phyloP scores from a whole-genome alignment of 768 basidiomycete genomes.

The Epithele typhae region DNA sequence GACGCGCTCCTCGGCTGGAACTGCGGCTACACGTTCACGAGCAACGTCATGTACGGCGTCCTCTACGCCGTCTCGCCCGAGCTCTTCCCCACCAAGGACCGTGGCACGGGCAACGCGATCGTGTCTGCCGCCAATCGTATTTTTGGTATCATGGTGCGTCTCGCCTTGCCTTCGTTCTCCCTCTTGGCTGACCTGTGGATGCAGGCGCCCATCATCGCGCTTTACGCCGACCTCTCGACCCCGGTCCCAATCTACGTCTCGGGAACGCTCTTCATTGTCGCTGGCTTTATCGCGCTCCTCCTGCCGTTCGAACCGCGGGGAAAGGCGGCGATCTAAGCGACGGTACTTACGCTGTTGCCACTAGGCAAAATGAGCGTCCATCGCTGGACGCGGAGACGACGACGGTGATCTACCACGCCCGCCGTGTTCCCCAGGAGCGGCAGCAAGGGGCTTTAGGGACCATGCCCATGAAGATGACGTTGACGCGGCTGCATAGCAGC shows the following conservation, averaged over 20 bases:
- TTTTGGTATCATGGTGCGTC: conserved; percentile 50
- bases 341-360: too few species aligned
- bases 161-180: neutral
- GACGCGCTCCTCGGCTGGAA: conserved; percentile 51
- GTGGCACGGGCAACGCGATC: conserved; percentile 51
- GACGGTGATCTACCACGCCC: too few species aligned
- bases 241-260: conserved; percentile 50
- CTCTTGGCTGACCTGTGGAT: neutral
- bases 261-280: conserved; percentile 46
- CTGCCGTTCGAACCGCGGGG: conserved; percentile 57
- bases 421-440: too few species aligned
- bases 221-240: conserved; percentile 42
- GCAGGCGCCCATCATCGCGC: conserved; percentile 44
- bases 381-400: too few species aligned
- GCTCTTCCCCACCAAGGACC: conserved; percentile 46
- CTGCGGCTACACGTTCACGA: conserved; percentile 50
- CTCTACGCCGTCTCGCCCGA: conserved; percentile 39
- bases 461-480: too few species aligned
- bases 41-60: conserved; percentile 50
- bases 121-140: conserved; percentile 46
- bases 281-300: conserved; percentile 43
- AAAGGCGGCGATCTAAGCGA: conserved; percentile 42
- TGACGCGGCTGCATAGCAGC: too few species aligned
- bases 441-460: too few species aligned
- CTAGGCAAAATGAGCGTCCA: too few species aligned